phyloP scores from a whole-genome alignment of 768 basidiomycete species.

The Russula foetens region DNA sequence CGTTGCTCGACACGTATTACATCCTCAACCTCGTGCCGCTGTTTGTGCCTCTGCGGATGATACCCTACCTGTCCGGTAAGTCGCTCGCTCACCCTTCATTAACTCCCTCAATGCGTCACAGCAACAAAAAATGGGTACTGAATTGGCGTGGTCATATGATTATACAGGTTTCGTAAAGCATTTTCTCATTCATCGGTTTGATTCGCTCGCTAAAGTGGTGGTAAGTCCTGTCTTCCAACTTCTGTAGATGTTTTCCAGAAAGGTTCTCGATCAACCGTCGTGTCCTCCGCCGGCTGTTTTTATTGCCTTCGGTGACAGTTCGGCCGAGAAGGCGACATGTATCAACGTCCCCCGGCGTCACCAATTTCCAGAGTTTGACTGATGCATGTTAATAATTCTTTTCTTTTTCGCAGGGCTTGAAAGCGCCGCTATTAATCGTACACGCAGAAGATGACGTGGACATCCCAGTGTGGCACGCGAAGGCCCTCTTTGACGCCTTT shows the following conservation, averaged over 20 bases:
- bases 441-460: constrained; percentile 72
- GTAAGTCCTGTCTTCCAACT: constrained; percentile 33
- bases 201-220: constrained; percentile 54
- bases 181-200: constrained; percentile 49
- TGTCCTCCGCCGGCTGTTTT: neutral
- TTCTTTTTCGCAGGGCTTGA: constrained; percentile 42
- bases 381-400: neutral
- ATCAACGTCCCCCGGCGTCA: neutral
- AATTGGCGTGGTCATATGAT: neutral
- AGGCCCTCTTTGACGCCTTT: constrained; percentile 57
- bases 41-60: constrained; percentile 54
- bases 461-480: constrained; percentile 64
- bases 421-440: constrained; percentile 59
- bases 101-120: neutral
- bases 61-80: constrained; percentile 60
- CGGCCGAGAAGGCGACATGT: neutral
- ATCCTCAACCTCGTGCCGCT: constrained; percentile 63
- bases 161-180: constrained; percentile 45
- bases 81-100: constrained; percentile 19
- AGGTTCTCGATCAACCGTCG: neutral
- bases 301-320: neutral
- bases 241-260: constrained; percentile 2
- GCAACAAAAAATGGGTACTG: neutral
- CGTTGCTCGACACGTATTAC: constrained; percentile 59
- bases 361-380: too few species aligned